Conservation (phyloP, 2,329 filamentous ascomycete species). For the Fusarium tanahbumbuense region DNA sequence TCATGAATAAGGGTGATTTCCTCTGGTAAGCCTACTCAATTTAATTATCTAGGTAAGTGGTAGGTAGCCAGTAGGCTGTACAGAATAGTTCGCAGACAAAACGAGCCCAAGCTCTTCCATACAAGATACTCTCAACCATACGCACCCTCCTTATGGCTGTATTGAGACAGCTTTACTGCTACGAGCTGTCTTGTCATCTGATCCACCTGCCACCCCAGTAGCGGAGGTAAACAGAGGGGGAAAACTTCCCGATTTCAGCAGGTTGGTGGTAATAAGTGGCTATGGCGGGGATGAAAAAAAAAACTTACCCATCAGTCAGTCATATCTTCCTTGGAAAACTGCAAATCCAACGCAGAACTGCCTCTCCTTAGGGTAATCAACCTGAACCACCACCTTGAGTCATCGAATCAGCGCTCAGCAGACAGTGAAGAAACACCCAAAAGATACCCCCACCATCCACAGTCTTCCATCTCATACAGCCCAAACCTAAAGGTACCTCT, state of each 20-base stretch:
- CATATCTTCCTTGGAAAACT: constrained; percentile 2
- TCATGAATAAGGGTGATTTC: background rate
- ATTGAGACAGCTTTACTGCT: background rate
- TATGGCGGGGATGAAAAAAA: constrained; percentile 10
- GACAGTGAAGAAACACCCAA: constrained; percentile 34
- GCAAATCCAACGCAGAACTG: constrained; percentile 6
- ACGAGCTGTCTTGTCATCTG: background rate
- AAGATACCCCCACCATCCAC: constrained; percentile 44
- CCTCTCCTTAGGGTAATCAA: constrained; percentile 32
- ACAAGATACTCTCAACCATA: background rate
- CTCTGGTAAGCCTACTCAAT: background rate
- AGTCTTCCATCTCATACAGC: constrained; percentile 24
- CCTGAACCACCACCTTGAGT: constrained; percentile 24
- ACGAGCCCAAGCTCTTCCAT: background rate
- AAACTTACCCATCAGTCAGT: constrained; percentile 13
- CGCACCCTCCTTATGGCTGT: background rate
- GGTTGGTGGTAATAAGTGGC: constrained; percentile 2
- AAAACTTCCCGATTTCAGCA: background rate
- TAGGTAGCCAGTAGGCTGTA: background rate
- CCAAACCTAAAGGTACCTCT: background rate
- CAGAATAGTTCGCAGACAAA: background rate
- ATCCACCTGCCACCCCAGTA: background rate
- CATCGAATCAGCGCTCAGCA: constrained; percentile 43
- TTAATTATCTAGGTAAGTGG: background rate
- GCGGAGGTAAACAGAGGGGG: background rate